phyloP scores from a whole-genome alignment of 2,329 filamentous ascomycete genomes.

The Didymellaceae sp. region DNA sequence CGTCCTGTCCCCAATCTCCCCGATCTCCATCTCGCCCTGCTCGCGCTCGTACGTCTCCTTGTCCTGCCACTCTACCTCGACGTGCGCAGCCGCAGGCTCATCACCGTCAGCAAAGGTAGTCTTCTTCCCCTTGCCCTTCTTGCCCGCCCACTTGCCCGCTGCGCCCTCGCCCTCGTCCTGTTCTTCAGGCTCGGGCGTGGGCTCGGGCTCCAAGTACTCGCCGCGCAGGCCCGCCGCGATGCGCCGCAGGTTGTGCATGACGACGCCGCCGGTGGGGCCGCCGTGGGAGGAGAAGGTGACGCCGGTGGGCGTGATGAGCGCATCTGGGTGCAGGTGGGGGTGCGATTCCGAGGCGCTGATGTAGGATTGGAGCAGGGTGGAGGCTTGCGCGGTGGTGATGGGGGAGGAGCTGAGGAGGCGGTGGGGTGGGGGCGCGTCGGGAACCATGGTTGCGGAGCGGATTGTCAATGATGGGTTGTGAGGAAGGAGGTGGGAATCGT shows the following conservation, averaged over 20 bases:
- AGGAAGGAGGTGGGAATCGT: not conserved
- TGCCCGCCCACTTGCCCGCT: constrained; percentile 14
- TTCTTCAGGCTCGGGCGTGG: constrained; percentile 50
- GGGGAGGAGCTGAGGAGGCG: constrained; percentile 40
- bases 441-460: constrained; percentile 31
- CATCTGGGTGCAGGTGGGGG: constrained; percentile 58
- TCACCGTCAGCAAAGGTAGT: constrained; percentile 2
- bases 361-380: constrained; percentile 49
- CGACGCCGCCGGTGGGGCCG: constrained; percentile 55
- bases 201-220: constrained; percentile 56
- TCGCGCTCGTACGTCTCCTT: constrained; percentile 53
- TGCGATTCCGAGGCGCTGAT: constrained; percentile 48
- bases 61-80: constrained; percentile 48
- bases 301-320: constrained; percentile 52
- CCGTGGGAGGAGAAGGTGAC: constrained; percentile 52
- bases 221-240: constrained; percentile 61
- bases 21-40: constrained; percentile 50
- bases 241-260: constrained; percentile 60
- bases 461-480: not conserved
- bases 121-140: constrained; percentile 23
- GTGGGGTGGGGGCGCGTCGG: constrained; percentile 47
- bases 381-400: constrained; percentile 45
- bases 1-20: constrained; percentile 48
- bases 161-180: constrained; percentile 30
- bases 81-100: constrained; percentile 6